These are phyloP conservation scores for Abortiporus biennis DNA, from an alignment of 1,284 basidiomycete genomes.

Conservation along the genomic window DNA sequence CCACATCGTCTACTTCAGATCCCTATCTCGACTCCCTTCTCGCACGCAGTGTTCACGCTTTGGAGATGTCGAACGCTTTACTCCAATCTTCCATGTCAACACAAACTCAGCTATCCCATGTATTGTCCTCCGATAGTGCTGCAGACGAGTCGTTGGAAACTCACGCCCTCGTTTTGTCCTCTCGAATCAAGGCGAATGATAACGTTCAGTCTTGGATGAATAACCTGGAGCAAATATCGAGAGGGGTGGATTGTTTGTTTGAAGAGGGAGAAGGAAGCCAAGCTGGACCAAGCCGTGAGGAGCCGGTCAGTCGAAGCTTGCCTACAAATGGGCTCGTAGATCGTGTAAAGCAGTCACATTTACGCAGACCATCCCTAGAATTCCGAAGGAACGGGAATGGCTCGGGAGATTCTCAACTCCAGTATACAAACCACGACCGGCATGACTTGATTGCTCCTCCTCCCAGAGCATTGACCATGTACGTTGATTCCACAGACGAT, in stretches of 20 bases:
- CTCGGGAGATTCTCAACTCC: constrained; percentile 29
- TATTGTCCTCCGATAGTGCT: constrained; percentile 32
- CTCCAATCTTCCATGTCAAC: constrained; percentile 69
- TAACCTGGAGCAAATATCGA: constrained; percentile 51
- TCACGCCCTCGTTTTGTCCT: constrained; percentile 43
- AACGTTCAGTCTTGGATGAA: constrained; percentile 53
- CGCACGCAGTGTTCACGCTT: constrained; percentile 72
- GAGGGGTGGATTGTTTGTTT: constrained; percentile 54
- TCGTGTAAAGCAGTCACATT: constrained; percentile 15
- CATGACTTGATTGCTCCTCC: constrained; percentile 53
- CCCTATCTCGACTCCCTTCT: constrained; percentile 68
- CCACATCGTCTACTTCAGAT: constrained; percentile 15
- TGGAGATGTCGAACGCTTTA: constrained; percentile 76
- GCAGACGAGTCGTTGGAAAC: constrained; percentile 36
- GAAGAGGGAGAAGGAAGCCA: constrained; percentile 22
- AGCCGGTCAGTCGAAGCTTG: constrained; percentile 46
- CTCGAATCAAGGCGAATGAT: constrained; percentile 38
- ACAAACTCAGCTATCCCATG: constrained; percentile 41
- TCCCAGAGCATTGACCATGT: constrained; percentile 70
- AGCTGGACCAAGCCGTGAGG: constrained; percentile 6
- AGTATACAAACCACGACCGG: constrained; percentile 44
- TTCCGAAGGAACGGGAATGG: constrained; percentile 10
- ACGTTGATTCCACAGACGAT: constrained; percentile 50
- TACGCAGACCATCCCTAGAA: constrained; percentile 47
- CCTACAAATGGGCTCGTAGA: constrained; percentile 26